These are phyloP conservation scores for Aspergillus amoenus DNA, from an alignment of 2,329 filamentous ascomycete genomes.

Conservation along the genomic window DNA sequence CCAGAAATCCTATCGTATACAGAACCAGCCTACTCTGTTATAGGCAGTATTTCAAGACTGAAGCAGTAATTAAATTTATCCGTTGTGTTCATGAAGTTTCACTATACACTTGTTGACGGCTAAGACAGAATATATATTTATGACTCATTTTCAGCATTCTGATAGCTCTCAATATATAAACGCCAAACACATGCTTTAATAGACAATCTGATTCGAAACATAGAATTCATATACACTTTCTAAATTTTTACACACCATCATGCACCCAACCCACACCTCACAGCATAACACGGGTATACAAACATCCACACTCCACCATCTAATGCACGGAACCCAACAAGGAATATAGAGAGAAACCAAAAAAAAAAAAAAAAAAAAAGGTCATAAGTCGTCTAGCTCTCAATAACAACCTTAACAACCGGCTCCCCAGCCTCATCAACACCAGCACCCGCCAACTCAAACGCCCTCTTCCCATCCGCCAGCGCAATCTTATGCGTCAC, in stretches of 20 bases:
- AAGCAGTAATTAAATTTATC: too few species aligned
- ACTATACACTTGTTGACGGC: too few species aligned
- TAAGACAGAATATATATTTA: neutral
- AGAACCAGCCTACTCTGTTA: too few species aligned
- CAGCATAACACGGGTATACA: neutral
- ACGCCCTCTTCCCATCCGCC: slow-evolving; percentile 51
- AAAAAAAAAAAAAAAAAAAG: too few species aligned
- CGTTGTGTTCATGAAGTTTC: too few species aligned
- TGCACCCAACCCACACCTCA: too few species aligned
- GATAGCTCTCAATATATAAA: too few species aligned
- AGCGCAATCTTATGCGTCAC: slow-evolving; percentile 54
- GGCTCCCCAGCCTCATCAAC: slow-evolving; percentile 52
- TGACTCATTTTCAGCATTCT: neutral
- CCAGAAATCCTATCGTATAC: too few species aligned
- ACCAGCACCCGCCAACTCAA: slow-evolving; percentile 51
- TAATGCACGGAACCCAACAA: neutral
- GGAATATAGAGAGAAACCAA: neutral
- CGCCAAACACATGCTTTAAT: neutral
- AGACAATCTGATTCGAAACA: neutral
- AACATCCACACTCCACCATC: neutral
- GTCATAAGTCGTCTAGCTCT: slow-evolving; percentile 23
- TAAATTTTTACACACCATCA: neutral
- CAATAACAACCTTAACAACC: slow-evolving; percentile 54
- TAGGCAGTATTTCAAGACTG: too few species aligned
- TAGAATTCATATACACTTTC: neutral